Percentiles rank a stretch among this genome's conserved stretches.
Evolutionary conservation across 2,329 filamentous ascomycete species (phyloP).

Genomic region (Sclerotiophoma versabilis): DNA sequence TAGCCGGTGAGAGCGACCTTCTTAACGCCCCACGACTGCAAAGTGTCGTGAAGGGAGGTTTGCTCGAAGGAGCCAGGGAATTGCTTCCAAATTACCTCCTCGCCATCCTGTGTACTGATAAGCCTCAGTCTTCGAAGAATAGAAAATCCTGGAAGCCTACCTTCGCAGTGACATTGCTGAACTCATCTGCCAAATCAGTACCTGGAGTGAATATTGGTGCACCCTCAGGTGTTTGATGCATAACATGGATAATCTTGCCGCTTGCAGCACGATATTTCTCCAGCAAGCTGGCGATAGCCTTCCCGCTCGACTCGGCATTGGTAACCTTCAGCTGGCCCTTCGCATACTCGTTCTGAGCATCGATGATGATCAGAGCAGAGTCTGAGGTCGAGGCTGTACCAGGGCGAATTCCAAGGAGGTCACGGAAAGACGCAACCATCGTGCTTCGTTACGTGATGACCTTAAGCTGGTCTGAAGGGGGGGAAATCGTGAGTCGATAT

Average conservation of each 20-base stretch:
- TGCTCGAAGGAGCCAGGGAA: slow-evolving; percentile 67
- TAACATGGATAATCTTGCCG: slow-evolving; percentile 67
- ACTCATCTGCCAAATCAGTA: slow-evolving; percentile 66
- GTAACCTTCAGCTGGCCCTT: slow-evolving; percentile 64
- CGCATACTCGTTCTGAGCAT: slow-evolving; percentile 74
- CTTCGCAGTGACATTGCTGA: slow-evolving; percentile 64
- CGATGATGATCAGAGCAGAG: slow-evolving; percentile 70
- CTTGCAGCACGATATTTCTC: slow-evolving; percentile 64
- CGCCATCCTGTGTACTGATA: slow-evolving; percentile 50
- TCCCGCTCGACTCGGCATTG: slow-evolving; percentile 61
- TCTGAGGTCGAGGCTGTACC: slow-evolving; percentile 65
- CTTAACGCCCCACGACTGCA: slow-evolving; percentile 60
- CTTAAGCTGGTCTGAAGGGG: not conserved
- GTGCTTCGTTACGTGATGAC: no score
- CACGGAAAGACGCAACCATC: slow-evolving; percentile 55
- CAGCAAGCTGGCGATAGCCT: slow-evolving; percentile 64
- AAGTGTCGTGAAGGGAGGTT: slow-evolving; percentile 64
- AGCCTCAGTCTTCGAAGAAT: not conserved
- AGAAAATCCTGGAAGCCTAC: slow-evolving; percentile 4
- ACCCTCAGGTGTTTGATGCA: slow-evolving; percentile 65
- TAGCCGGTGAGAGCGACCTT: slow-evolving; percentile 70
- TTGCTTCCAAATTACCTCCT: slow-evolving; percentile 65
- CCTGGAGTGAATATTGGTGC: slow-evolving; percentile 71
- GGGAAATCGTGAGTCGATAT: no score
- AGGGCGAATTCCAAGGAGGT: slow-evolving; percentile 61